Conservation (phyloP, 2,329 filamentous ascomycete genomes). For the Ophiostoma ulmi region DNA sequence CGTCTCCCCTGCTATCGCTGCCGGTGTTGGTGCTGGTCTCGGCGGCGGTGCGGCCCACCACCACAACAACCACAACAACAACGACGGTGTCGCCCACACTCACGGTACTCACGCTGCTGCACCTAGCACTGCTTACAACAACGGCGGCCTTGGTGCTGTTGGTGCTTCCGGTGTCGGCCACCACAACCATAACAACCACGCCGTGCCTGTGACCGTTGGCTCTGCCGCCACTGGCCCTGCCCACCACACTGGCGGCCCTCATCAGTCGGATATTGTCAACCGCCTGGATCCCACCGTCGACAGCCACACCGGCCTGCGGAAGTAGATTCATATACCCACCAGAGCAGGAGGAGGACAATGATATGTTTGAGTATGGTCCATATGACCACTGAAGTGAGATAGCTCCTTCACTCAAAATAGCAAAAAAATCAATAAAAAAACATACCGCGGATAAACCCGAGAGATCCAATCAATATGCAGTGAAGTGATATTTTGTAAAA, state of each 20-base stretch:
- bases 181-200: not conserved
- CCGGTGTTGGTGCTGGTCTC: not conserved
- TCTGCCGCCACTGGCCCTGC: conserved; percentile 26
- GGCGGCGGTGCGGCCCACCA: conserved; percentile 16
- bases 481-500: not conserved
- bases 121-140: conserved; percentile 11
- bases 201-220: not conserved
- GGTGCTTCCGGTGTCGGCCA: not conserved
- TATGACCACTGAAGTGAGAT: not conserved
- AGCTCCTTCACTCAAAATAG: not conserved
- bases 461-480: not conserved
- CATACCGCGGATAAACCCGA: not conserved
- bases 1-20: not conserved
- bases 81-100: not conserved
- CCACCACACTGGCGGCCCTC: conserved; percentile 37
- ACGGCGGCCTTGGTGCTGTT: not conserved
- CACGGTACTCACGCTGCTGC: not conserved
- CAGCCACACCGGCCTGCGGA: conserved; percentile 32
- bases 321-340: conserved; percentile 4
- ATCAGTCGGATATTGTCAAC: conserved; percentile 35
- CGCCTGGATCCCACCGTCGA: conserved; percentile 48
- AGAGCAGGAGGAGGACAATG: not conserved
- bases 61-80: conserved; percentile 19
- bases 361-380: not conserved
- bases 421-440: not conserved